Evolutionary conservation across 805 yeast species (phyloP), one percentile per base, ranked within the genome.

Genomic region (Saccharomycopsis lassenensis): DNA sequence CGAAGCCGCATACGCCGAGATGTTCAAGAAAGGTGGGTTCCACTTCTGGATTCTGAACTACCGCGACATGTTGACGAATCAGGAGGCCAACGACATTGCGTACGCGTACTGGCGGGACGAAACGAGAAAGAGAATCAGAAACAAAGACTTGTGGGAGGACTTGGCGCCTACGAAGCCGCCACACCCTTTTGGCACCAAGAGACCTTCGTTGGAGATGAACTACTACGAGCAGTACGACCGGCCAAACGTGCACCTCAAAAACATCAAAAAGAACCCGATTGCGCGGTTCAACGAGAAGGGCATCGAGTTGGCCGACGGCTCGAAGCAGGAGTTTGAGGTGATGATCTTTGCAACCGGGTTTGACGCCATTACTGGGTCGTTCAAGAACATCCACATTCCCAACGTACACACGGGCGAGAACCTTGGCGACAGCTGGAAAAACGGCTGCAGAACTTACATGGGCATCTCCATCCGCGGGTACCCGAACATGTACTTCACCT

Each of bases 401-500:
- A 48, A 51, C 20, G 20, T 30, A 4, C 29, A 39, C 30, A 27
- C 37, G 27, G 48, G 45, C 14, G 31, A 33, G 14, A 44, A 43
- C 21, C 19, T 41, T 14, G 29, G 33, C 19, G 42, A 41, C 16
- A 34, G 34, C 19, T 41, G 45, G 45, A n/a, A n/a, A n/a, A n/a
- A n/a, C n/a, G 45, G 45, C 8, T 25, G 35, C 17, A 29, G 29
- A 4, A 48, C 54, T 18, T 50, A 47, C 35, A 43, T 55, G 19
- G 57, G 58, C 5, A 25, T 49, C 21, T 24, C 52, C 4, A 36
- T 48, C 24, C 23, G 35, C 21, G 55, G 51, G 5, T 52, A 41
- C 35, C 57, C 59, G 15, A 55, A 55, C 43, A 35, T 55, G 50
- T 54, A 49, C 36, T 49, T 43, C 39, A 36, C 50, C 15, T 56